These are phyloP conservation scores for Paramecium caudatum DNA, from an alignment of 73 alveolate species.

Conservation along the genomic window DNA sequence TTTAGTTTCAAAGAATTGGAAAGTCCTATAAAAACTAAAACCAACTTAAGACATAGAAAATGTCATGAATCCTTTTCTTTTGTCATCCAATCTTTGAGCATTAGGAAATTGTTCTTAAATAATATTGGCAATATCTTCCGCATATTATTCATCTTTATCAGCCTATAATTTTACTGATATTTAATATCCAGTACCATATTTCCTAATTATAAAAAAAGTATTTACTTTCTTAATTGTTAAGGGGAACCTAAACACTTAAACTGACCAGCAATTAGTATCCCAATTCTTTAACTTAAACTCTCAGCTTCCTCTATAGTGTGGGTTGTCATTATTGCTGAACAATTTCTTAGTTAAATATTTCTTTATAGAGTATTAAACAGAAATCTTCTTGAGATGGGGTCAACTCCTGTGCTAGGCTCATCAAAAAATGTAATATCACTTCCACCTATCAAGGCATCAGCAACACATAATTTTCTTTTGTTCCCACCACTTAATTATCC, in stretches of 20 bases:
- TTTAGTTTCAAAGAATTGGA: constrained; percentile 1
- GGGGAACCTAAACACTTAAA: constrained; percentile 86
- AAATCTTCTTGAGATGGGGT: constrained; percentile 92
- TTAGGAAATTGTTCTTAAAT: not conserved
- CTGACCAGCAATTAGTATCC: constrained; percentile 90
- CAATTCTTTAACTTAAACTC: constrained; percentile 90
- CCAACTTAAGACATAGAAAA: not conserved
- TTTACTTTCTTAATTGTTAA: constrained; percentile 74
- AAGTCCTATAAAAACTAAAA: not conserved
- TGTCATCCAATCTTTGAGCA: not conserved
- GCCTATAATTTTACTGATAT: not conserved
- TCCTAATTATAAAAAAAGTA: not conserved
- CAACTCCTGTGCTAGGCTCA: constrained; percentile 98
- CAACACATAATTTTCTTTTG: constrained; percentile 97
- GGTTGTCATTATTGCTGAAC: constrained; percentile 88
- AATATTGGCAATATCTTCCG: not conserved
- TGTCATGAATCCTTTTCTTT: constrained; percentile 21
- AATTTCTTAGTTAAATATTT: constrained; percentile 80
- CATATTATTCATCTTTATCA: not conserved
- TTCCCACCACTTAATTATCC: constrained; percentile 97
- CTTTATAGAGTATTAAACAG: constrained; percentile 88
- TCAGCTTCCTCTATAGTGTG: constrained; percentile 97
- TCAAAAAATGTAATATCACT: constrained; percentile 95
- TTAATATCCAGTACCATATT: not conserved
- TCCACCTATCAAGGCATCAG: constrained; percentile 92